Evolutionary conservation across 805 yeast genomes (phyloP), one percentile per base, ranked within the genome.

Genomic region (Lachancea thermotolerans): DNA sequence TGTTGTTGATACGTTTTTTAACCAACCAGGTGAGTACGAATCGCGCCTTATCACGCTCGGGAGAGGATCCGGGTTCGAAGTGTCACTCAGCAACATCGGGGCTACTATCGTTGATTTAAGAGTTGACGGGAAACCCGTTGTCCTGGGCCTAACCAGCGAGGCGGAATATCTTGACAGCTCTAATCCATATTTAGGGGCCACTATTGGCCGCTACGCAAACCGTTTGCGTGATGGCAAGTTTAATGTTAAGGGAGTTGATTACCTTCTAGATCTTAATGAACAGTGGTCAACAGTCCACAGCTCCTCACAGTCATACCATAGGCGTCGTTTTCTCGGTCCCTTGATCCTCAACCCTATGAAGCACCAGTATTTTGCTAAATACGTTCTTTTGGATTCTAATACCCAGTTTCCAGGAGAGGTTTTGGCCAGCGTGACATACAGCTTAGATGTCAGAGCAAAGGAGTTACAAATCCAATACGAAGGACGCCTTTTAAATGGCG

Each of bases 141-240:
- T 68, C 3, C 54, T 64, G 38, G 73, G 73, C 5, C 74, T 68
- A 47, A 64, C 65, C 4, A 54, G 59, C 35, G 69, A 66, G 27
- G 52, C 49, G 27, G 62, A 55, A 31, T 67, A 66, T 50, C 18
- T 47, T 15, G 53, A 54, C 17, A 49, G 58, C 15, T 57, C 67
- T 29, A 72, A 75, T 54, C 78, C 79, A 15, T 78, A 67, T 57
- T 70, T 80, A 46, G 86, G 86, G 32, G 78, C 85, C 27, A 75
- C 83, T 15, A 72, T 80, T 34, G 88, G 88, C 27, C 70, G 87
- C 37, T 74, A 69, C 48, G 85, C 85, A 43, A 82, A 81, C 59
- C 70, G 87, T 47, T 73, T 81, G 41, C 57, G 59, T 36, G 65
- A 66, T 36, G 82, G 78, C 28, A 49, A 56, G 41, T 68, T 77